A percentile compares a stretch with the other conserved stretches of the same genome.
These are phyloP conservation scores for Podospora didyma DNA, from an alignment of 495 filamentous ascomycete genomes.

Conservation along the genomic window DNA sequence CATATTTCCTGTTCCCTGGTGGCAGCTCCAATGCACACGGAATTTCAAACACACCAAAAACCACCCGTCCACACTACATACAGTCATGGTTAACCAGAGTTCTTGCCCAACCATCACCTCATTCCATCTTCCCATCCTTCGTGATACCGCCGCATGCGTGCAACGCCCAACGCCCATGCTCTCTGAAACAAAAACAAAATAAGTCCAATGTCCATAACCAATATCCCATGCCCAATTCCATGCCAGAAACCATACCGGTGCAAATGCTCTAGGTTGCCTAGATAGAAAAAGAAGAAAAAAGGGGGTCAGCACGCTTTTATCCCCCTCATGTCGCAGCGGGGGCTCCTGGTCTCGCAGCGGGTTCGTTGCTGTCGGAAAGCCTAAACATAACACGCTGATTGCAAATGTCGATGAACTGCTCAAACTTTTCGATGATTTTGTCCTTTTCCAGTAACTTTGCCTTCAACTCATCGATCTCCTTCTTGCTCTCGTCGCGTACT, in stretches of 20 bases:
- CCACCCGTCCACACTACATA: not conserved
- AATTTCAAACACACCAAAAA: not conserved
- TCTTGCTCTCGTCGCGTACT: conserved; percentile 40
- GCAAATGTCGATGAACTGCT: conserved; percentile 59
- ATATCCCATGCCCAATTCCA: not conserved
- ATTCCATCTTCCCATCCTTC: too few species aligned
- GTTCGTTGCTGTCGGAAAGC: conserved; percentile 25
- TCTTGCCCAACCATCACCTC: not conserved
- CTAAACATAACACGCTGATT: conserved; percentile 54
- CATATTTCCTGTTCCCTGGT: too few species aligned
- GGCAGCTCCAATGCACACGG: too few species aligned
- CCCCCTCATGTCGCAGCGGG: not conserved
- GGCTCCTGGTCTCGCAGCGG: conserved; percentile 9
- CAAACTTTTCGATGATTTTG: conserved; percentile 52
- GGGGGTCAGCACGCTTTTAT: not conserved
- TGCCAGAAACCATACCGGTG: not conserved
- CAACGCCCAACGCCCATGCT: too few species aligned
- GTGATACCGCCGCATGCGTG: too few species aligned
- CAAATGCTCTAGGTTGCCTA: not conserved
- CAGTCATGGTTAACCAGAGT: not conserved
- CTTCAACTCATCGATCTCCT: conserved; percentile 47
- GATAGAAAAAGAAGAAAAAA: not conserved
- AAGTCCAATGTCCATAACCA: not conserved
- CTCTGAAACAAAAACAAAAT: too few species aligned
- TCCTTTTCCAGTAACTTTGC: conserved; percentile 48